phyloP scores from a whole-genome alignment of 108 stramenopile species.

The Conticribra weissflogii region DNA sequence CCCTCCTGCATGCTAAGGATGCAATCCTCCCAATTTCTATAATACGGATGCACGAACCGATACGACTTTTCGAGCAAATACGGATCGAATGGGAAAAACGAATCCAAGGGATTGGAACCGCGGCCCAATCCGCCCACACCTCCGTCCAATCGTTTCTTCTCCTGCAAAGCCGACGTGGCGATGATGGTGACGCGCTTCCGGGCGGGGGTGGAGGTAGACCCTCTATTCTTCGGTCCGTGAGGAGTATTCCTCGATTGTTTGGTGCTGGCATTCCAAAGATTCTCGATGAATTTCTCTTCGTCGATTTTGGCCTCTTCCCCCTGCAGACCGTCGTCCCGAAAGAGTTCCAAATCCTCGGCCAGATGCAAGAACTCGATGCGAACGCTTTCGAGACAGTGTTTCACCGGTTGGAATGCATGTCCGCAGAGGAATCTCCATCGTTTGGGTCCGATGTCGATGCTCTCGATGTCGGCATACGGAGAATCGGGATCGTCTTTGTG shows the following conservation, averaged over 20 bases:
- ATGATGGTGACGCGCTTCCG: constrained; percentile 61
- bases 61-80: constrained; percentile 87
- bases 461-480: constrained; percentile 37
- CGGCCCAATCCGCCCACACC: constrained; percentile 89
- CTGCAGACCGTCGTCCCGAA: constrained; percentile 27
- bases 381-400: constrained; percentile 93
- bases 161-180: constrained; percentile 72
- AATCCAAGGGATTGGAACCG: constrained; percentile 93
- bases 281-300: constrained; percentile 30
- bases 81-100: constrained; percentile 98
- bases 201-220: constrained; percentile 5
- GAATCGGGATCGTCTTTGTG: constrained; percentile 44
- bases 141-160: constrained; percentile 67
- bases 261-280: constrained; percentile 25
- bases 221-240: constrained; percentile 21
- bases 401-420: constrained; percentile 84
- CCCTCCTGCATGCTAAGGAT: constrained; percentile 29
- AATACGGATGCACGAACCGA: constrained; percentile 78
- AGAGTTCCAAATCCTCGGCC: constrained; percentile 62
- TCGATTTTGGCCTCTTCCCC: constrained; percentile 13
- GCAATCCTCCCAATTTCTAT: constrained; percentile 87
- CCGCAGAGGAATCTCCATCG: constrained; percentile 71
- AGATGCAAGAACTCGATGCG: constrained; percentile 90
- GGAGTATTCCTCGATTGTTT: constrained; percentile 22
- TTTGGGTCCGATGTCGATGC: constrained; percentile 54